phyloP scores from a whole-genome alignment of 306 rosid genomes.

The Quercus parvula region DNA sequence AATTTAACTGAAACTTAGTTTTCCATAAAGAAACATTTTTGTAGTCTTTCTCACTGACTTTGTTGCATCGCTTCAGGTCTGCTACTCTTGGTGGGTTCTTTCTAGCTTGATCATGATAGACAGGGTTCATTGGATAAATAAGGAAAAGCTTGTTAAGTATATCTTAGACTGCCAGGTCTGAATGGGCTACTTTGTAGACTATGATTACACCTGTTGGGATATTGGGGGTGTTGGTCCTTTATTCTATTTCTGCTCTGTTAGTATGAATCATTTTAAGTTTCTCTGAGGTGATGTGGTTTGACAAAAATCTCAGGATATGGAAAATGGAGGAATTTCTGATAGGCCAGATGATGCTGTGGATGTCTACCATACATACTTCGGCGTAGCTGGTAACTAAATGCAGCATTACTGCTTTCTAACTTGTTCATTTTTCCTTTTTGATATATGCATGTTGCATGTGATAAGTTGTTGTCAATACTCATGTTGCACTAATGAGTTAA shows the following conservation, averaged over 20 bases:
- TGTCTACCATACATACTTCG: constrained; percentile 83
- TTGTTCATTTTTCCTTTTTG: background rate
- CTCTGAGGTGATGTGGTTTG: constrained; percentile 21
- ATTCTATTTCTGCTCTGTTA: constrained; percentile 7
- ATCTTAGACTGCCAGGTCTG: constrained; percentile 84
- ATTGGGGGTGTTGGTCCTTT: background rate
- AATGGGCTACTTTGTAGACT: constrained; percentile 1
- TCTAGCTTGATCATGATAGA: constrained; percentile 94
- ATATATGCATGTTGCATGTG: background rate
- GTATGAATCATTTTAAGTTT: constrained; percentile 2
- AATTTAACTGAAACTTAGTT: background rate
- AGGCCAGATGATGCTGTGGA: constrained; percentile 96
- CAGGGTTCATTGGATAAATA: constrained; percentile 86
- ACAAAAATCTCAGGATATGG: constrained; percentile 55
- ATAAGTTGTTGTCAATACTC: background rate
- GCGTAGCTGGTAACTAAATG: constrained; percentile 58
- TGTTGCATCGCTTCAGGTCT: constrained; percentile 50
- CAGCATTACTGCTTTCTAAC: background rate
- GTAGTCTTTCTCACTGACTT: constrained; percentile 6
- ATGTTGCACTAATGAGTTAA: too few relatives aligned
- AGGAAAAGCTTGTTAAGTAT: constrained; percentile 74
- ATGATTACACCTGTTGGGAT: background rate
- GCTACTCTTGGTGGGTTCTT: constrained; percentile 97
- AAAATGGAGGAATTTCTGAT: constrained; percentile 93
- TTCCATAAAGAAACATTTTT: background rate